These are phyloP conservation scores for Ambrosia hybrid DNA, from an alignment of 140 eudicot genomes.

Conservation along the genomic window DNA sequence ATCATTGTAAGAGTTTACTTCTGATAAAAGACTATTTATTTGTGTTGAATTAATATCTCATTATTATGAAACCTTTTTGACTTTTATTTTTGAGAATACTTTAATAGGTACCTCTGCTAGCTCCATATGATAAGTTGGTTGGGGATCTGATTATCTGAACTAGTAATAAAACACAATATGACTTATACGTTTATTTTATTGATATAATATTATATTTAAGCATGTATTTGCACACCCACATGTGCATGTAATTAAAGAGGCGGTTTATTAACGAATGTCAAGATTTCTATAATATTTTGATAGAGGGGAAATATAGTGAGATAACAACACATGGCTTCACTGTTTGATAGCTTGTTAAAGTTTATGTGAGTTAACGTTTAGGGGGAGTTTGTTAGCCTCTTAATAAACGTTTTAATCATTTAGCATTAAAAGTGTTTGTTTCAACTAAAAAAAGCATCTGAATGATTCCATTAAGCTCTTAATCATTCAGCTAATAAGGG, in stretches of 20 bases:
- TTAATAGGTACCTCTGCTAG: not conserved
- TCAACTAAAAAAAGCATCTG: too few relatives aligned
- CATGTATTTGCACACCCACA: slow-evolving; percentile 37
- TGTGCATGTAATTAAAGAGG: not conserved
- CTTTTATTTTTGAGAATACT: not conserved
- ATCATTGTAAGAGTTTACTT: not conserved
- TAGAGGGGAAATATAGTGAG: not conserved
- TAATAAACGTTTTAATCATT: too few relatives aligned
- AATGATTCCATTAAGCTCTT: too few relatives aligned
- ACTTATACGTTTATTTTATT: slow-evolving; percentile 22
- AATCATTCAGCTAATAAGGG: too few relatives aligned
- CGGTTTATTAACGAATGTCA: not conserved
- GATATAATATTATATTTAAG: not conserved
- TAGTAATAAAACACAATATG: slow-evolving; percentile 12
- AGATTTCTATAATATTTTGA: not conserved
- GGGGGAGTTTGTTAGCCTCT: too few relatives aligned
- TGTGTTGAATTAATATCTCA: not conserved
- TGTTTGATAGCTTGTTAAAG: too few relatives aligned
- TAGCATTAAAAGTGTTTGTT: too few relatives aligned
- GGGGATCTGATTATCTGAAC: slow-evolving; percentile 42
- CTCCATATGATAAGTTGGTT: slow-evolving; percentile 36
- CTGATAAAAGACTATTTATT: not conserved
- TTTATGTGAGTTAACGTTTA: too few relatives aligned
- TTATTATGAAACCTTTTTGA: not conserved
- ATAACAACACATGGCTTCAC: not conserved